Evolutionary conservation across 352 stramenopile species (phyloP).

Genomic region (Globisporangium viniferum): DNA sequence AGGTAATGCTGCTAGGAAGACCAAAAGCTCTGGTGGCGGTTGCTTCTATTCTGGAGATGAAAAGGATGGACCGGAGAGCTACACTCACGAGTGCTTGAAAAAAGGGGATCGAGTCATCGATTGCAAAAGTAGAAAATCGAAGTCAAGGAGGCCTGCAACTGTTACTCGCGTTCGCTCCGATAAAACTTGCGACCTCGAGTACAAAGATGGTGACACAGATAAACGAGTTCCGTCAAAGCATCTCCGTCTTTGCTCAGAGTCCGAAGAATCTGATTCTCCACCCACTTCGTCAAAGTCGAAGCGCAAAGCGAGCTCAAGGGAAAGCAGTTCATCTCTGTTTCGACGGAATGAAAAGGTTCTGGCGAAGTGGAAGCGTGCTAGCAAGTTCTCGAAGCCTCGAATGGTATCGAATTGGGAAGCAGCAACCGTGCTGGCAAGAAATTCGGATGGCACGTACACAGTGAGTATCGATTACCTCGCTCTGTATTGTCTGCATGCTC

Average conservation of each 20-base stretch:
- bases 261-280: slow-evolving; percentile 26
- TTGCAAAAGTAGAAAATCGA: slow-evolving; percentile 27
- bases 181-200: slow-evolving; percentile 61
- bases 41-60: neutral
- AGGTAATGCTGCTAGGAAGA: neutral
- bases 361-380: slow-evolving; percentile 34
- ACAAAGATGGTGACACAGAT: slow-evolving; percentile 42
- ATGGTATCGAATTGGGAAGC: slow-evolving; percentile 26
- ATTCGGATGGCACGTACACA: slow-evolving; percentile 39
- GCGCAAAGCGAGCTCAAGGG: slow-evolving; percentile 3
- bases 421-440: slow-evolving; percentile 30
- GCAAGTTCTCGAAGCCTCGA: slow-evolving; percentile 36
- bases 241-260: slow-evolving; percentile 29
- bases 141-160: slow-evolving; percentile 26
- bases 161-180: slow-evolving; percentile 44
- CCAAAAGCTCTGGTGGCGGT: neutral
- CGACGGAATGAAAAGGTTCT: slow-evolving; percentile 31
- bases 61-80: neutral
- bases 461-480: slow-evolving; percentile 12
- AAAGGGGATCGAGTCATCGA: slow-evolving; percentile 38
- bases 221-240: slow-evolving; percentile 31
- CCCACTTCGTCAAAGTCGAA: neutral
- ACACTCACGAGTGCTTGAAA: slow-evolving; percentile 10
- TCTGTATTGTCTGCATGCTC: neutral
- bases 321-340: slow-evolving; percentile 14